Conservation (phyloP, 2,329 filamentous ascomycete species). For the Cercospora berteroae region DNA sequence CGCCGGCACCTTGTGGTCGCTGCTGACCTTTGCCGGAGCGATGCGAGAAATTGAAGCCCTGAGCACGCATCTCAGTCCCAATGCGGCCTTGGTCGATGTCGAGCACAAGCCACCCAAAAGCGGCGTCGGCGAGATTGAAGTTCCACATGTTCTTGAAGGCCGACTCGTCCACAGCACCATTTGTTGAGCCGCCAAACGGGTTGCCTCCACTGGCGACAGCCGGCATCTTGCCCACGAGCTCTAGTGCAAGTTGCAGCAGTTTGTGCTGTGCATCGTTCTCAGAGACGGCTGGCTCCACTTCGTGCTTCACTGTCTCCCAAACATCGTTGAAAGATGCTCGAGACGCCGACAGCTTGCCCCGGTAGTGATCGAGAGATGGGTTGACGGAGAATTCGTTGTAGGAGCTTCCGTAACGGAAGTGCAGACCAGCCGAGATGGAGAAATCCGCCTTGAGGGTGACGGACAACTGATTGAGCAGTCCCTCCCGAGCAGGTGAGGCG, state of each 20-base stretch:
- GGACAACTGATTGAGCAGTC: conserved; percentile 94
- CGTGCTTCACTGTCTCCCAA: conserved; percentile 96
- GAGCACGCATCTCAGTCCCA: conserved; percentile 96
- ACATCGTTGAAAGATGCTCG: conserved; percentile 99
- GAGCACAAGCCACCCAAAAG: conserved; percentile 91
- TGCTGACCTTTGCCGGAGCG: conserved; percentile 70
- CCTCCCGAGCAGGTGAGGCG: conserved; percentile 92
- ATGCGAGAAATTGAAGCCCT: conserved; percentile 99
- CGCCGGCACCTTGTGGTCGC: conserved; percentile 41
- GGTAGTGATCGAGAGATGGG: conserved; percentile 95
- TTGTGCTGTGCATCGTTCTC: conserved; percentile 94
- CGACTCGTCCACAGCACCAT: conserved; percentile 93
- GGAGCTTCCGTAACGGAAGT: conserved; percentile 97
- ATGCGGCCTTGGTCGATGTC: conserved; percentile 95
- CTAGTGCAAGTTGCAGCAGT: conserved; percentile 83
- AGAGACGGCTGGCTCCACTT: conserved; percentile 90
- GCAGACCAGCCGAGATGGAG: conserved; percentile 92
- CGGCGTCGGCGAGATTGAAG: conserved; percentile 95
- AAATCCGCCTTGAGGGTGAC: conserved; percentile 98
- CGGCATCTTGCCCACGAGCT: conserved; percentile 98
- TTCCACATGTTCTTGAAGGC: conserved; percentile 99
- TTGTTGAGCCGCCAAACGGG: conserved; percentile 81
- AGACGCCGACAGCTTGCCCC: conserved; percentile 94
- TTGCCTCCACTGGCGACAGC: conserved; percentile 91
- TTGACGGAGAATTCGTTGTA: conserved; percentile 99